These are phyloP conservation scores for Neonectria sp. DNA, from an alignment of 2,329 filamentous ascomycete species.

Conservation along the genomic window DNA sequence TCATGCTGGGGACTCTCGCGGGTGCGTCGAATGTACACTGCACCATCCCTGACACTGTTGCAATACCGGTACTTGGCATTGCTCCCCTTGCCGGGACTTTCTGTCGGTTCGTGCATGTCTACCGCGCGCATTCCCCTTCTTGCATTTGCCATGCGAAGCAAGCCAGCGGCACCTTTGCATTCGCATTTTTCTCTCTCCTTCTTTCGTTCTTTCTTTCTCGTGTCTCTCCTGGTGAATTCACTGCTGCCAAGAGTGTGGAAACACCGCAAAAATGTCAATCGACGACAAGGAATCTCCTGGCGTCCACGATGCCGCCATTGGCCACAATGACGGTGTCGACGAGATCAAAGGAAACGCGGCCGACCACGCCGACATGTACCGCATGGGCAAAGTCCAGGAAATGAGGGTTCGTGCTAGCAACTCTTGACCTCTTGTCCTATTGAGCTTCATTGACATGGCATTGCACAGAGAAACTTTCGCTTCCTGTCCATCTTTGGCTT, in stretches of 20 bases:
- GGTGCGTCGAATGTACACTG: no score
- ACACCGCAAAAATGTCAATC: constrained; percentile 28
- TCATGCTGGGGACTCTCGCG: no score
- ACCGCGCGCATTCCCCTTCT: no score
- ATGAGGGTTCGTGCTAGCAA: constrained; percentile 35
- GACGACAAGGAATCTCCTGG: constrained; percentile 30
- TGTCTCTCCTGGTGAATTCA: constrained; percentile 2
- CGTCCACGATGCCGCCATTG: constrained; percentile 11
- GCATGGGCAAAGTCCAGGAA: constrained; percentile 42
- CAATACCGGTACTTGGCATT: no score
- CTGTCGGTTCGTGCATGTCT: constrained; percentile 12
- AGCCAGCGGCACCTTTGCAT: constrained; percentile 17
- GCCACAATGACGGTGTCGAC: constrained; percentile 30
- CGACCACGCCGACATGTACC: constrained; percentile 45
- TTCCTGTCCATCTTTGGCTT: constrained; percentile 64
- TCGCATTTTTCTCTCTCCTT: constrained; percentile 6
- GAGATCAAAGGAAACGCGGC: constrained; percentile 39
- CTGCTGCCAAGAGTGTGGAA: neutral
- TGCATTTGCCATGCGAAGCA: no score
- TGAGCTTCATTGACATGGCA: neutral
- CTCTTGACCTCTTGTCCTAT: neutral
- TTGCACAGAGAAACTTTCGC: constrained; percentile 59
- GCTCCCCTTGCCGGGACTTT: neutral
- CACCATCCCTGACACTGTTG: no score
- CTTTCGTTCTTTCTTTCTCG: constrained; percentile 11